Evolutionary conservation across 1,284 basidiomycete genomes (phyloP).

Genomic region (Heliocybe sulcata): DNA sequence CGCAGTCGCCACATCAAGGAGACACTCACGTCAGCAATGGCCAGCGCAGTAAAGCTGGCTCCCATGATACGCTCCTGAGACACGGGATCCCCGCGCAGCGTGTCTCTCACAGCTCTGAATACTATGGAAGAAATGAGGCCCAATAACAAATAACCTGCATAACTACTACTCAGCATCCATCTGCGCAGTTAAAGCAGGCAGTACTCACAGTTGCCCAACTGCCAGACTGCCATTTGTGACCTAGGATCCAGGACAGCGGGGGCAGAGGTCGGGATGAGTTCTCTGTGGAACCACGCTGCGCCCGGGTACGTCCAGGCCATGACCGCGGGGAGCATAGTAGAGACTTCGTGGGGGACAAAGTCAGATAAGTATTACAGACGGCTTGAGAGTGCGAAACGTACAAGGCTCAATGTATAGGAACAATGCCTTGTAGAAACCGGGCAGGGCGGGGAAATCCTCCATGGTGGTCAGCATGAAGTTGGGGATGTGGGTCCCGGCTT

Average conservation of each 20-base stretch:
- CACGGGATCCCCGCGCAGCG: slow-evolving; percentile 47
- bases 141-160: slow-evolving; percentile 59
- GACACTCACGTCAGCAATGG: slow-evolving; percentile 62
- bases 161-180: background rate
- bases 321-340: slow-evolving; percentile 51
- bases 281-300: slow-evolving; percentile 62
- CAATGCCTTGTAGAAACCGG: slow-evolving; percentile 58
- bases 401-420: slow-evolving; percentile 65
- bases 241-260: slow-evolving; percentile 34
- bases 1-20: background rate
- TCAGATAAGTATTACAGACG: background rate
- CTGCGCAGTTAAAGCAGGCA: background rate
- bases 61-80: slow-evolving; percentile 69
- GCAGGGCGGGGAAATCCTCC: slow-evolving; percentile 50
- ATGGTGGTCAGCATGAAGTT: slow-evolving; percentile 13
- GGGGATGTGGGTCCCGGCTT: background rate
- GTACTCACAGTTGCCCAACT: slow-evolving; percentile 60
- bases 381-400: background rate
- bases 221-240: slow-evolving; percentile 63
- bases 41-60: slow-evolving; percentile 55
- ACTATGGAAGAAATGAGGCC: slow-evolving; percentile 62
- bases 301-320: slow-evolving; percentile 58
- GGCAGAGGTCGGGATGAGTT: slow-evolving; percentile 48
- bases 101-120: slow-evolving; percentile 62
- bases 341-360: slow-evolving; percentile 30